Evolutionary conservation across 2,329 filamentous ascomycete species (phyloP).

Genomic region (Fusarium circinatum): DNA sequence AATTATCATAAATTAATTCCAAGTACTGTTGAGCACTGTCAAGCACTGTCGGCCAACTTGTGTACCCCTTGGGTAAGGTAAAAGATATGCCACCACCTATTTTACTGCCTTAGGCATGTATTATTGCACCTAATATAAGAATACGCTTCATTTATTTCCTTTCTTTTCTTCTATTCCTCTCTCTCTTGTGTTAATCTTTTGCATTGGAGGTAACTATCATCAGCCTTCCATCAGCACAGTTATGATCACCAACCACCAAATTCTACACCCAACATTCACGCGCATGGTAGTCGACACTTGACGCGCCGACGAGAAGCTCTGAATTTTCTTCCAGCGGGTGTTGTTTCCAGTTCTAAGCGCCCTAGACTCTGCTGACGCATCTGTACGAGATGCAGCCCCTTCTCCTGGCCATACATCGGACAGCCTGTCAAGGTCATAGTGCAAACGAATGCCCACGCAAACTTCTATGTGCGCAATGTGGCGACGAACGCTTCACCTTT

Average conservation of each 20-base stretch:
- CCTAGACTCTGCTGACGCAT: neutral
- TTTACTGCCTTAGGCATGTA: neutral
- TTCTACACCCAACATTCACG: neutral
- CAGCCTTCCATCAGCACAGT: neutral
- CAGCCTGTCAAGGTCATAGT: neutral
- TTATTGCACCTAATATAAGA: neutral
- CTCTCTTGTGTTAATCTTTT: neutral
- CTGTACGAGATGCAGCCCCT: neutral
- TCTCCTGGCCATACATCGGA: neutral
- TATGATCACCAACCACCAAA: neutral
- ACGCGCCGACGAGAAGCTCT: neutral
- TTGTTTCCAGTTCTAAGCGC: neutral
- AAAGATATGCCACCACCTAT: neutral
- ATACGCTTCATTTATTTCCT: neutral
- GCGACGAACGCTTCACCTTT: neutral
- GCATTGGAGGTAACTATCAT: neutral
- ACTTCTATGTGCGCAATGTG: neutral
- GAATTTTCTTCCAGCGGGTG: neutral
- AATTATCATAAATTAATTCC: neutral
- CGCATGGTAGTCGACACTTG: neutral
- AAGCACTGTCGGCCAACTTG: neutral
- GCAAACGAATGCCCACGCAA: neutral
- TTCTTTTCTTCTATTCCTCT: neutral
- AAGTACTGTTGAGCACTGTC: neutral
- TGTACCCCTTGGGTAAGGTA: neutral